A percentile compares a stretch with the other conserved stretches of the same genome.
Evolutionary conservation across 2,329 filamentous ascomycete species (phyloP).

Genomic region (Verticillium nonalfalfae): DNA sequence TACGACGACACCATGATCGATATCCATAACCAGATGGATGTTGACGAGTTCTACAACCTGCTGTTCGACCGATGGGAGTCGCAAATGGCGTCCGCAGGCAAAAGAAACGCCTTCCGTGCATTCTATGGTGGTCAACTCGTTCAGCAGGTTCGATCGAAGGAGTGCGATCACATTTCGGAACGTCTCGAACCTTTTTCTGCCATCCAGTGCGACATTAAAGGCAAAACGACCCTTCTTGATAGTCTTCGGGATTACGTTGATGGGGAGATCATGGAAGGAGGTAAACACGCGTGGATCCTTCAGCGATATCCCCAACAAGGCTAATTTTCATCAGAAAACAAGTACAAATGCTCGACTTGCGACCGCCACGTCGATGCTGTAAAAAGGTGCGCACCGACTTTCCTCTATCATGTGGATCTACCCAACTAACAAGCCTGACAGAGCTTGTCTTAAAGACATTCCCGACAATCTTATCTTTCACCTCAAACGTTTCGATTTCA

Average conservation of each 20-base stretch:
- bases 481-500: slow-evolving; percentile 82
- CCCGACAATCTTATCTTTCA: slow-evolving; percentile 95
- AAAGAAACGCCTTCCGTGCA: slow-evolving; percentile 66
- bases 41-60: slow-evolving; percentile 94
- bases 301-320: neutral
- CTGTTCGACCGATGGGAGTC: slow-evolving; percentile 88
- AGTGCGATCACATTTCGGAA: slow-evolving; percentile 91
- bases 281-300: slow-evolving; percentile 28
- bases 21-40: slow-evolving; percentile 90
- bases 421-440: slow-evolving; percentile 21
- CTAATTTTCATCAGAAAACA: slow-evolving; percentile 61
- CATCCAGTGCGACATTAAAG: slow-evolving; percentile 94
- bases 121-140: slow-evolving; percentile 91
- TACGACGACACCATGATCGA: slow-evolving; percentile 82
- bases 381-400: slow-evolving; percentile 53
- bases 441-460: slow-evolving; percentile 84
- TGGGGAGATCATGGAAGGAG: slow-evolving; percentile 92
- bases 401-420: neutral
- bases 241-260: slow-evolving; percentile 94
- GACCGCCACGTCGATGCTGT: slow-evolving; percentile 87
- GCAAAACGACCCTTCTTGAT: slow-evolving; percentile 75
- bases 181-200: slow-evolving; percentile 86
- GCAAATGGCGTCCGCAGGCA: slow-evolving; percentile 62
- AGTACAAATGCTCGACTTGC: slow-evolving; percentile 93
- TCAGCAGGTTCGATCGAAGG: slow-evolving; percentile 91